Evolutionary conservation across 306 rosid species (phyloP).

Genomic region (Bauhinia variegata): DNA sequence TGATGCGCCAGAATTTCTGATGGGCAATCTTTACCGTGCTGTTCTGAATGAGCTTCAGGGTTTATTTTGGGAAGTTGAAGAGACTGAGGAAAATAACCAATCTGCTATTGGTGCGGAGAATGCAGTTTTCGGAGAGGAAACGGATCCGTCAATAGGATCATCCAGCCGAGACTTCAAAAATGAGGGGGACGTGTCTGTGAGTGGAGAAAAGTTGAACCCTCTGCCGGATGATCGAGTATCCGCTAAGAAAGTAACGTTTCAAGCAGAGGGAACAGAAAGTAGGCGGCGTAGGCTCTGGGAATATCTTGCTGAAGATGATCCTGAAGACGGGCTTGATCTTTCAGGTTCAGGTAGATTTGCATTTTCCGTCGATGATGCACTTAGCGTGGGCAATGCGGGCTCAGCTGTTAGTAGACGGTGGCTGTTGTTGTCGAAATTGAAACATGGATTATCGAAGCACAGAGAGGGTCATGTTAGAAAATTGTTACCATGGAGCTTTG

Average conservation of each 20-base stretch:
- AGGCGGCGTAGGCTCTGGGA: slow-evolving; percentile 82
- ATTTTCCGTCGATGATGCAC: slow-evolving; percentile 88
- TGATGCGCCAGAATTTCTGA: slow-evolving; percentile 85
- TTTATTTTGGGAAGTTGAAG: slow-evolving; percentile 81
- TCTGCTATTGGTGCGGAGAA: slow-evolving; percentile 41
- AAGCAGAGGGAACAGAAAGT: slow-evolving; percentile 49
- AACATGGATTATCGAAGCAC: slow-evolving; percentile 77
- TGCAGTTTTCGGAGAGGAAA: slow-evolving; percentile 33
- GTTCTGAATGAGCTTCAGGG: slow-evolving; percentile 79
- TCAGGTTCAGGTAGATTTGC: slow-evolving; percentile 93
- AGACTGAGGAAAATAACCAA: slow-evolving; percentile 38
- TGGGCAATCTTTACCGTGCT: slow-evolving; percentile 85
- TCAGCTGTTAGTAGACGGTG: slow-evolving; percentile 78
- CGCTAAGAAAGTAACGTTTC: slow-evolving; percentile 63
- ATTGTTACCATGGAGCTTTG: slow-evolving; percentile 66
- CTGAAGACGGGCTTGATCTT: slow-evolving; percentile 83
- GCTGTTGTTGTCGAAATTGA: slow-evolving; percentile 74
- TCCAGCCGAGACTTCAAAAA: background rate
- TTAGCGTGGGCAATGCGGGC: slow-evolving; percentile 76
- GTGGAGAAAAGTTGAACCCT: slow-evolving; percentile 33
- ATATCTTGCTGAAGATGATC: slow-evolving; percentile 75
- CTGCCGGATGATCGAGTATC: slow-evolving; percentile 38
- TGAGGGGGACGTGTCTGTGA: slow-evolving; percentile 29
- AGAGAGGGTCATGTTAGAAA: slow-evolving; percentile 65
- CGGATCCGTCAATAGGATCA: slow-evolving; percentile 13